Evolutionary conservation across 345 rosid species (phyloP).

Genomic region (Eucalyptus victrix): DNA sequence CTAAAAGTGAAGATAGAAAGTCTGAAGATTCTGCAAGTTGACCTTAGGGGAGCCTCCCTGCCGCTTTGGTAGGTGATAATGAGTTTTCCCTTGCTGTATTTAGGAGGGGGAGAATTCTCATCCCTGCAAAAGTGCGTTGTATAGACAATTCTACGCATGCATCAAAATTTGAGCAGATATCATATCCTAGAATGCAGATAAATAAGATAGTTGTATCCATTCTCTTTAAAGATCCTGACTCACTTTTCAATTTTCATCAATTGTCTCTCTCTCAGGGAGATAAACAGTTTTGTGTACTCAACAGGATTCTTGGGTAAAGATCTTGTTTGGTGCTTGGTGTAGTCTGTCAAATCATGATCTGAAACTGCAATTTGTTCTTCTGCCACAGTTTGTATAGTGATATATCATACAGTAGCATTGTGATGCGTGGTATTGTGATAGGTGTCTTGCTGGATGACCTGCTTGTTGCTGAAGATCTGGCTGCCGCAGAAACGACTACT

Average conservation of each 20-base stretch:
- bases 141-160: neutral
- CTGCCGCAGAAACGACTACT: conserved; percentile 96
- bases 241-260: neutral
- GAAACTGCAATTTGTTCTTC: neutral
- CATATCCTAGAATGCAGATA: neutral
- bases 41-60: neutral
- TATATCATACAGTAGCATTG: neutral
- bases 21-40: neutral
- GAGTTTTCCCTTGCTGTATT: neutral
- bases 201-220: neutral
- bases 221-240: neutral
- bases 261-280: neutral
- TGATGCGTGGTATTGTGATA: conserved; percentile 8
- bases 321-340: neutral
- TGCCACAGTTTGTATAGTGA: neutral
- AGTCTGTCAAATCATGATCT: neutral
- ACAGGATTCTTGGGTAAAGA: neutral
- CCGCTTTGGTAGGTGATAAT: neutral
- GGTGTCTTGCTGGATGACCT: conserved; percentile 98
- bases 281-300: neutral
- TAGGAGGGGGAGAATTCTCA: neutral
- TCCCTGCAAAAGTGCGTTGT: neutral
- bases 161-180: neutral
- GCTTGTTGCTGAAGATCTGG: conserved; percentile 95
- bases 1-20: neutral